Percentiles rank a stretch among this genome's conserved stretches.
Conservation (phyloP, 768 basidiomycete genomes). For the Boletus rufocinnamomeus region DNA sequence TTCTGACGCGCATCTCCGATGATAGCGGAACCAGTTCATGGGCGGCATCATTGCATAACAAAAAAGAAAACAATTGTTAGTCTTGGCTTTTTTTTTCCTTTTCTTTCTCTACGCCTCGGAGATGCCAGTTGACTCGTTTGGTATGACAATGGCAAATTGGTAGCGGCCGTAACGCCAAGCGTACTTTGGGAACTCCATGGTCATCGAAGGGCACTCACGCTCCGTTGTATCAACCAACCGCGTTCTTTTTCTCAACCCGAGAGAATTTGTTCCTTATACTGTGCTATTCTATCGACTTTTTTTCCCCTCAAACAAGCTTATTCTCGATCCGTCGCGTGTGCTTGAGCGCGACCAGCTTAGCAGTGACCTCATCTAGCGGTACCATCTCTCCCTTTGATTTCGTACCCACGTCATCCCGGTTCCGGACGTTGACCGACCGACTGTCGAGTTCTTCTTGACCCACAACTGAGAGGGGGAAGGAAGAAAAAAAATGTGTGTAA, state of each 20-base stretch:
- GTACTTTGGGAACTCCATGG: too few relatives aligned
- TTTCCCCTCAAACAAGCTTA: conserved; percentile 41
- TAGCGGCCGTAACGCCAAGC: too few relatives aligned
- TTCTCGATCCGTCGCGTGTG: conserved; percentile 52
- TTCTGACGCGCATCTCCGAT: conserved; percentile 2
- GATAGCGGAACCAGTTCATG: conserved; percentile 38
- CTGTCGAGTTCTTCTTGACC: conserved; percentile 89
- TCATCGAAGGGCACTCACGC: background rate
- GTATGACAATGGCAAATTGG: background rate
- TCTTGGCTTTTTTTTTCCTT: background rate
- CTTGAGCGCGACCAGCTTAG: conserved; percentile 76
- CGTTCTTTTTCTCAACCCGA: background rate
- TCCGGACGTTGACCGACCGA: conserved; percentile 91
- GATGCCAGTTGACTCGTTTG: too few relatives aligned
- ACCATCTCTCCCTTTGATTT: conserved; percentile 80
- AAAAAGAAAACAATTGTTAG: background rate
- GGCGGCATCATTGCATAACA: conserved; percentile 33
- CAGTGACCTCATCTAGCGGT: conserved; percentile 66
- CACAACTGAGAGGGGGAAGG: conserved; percentile 60
- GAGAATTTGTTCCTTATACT: background rate
- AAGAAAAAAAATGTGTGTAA: background rate
- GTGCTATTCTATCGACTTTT: conserved; percentile 13
- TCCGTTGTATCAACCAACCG: background rate
- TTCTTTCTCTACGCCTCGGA: background rate
- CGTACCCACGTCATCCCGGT: conserved; percentile 88